A percentile compares a stretch with the other conserved stretches of the same genome.
Evolutionary conservation across 768 basidiomycete species (phyloP).

Genomic region (Cystofilobasidium ferigula): DNA sequence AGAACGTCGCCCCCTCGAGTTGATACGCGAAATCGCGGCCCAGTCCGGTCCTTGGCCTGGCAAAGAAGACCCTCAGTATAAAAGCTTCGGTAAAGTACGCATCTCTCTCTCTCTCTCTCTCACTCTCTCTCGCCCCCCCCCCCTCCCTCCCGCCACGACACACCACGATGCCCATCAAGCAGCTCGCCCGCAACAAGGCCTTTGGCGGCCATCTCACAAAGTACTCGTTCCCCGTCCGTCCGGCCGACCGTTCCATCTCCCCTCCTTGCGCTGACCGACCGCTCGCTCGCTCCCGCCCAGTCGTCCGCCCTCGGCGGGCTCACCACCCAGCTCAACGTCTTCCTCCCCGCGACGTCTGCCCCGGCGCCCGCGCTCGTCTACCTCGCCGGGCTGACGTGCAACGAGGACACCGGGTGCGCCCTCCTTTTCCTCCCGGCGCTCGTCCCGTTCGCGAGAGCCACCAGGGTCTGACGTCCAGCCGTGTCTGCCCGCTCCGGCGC

Average conservation of each 20-base stretch:
- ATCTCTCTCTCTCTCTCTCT: background rate
- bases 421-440: background rate
- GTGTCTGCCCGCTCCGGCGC: background rate
- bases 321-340: constrained; percentile 71
- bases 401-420: constrained; percentile 76
- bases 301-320: constrained; percentile 37
- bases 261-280: background rate
- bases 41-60: no score
- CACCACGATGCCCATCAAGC: constrained; percentile 45
- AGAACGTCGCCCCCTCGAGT: no score
- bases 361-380: constrained; percentile 66
- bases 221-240: constrained; percentile 65
- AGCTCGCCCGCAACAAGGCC: constrained; percentile 62
- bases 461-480: background rate
- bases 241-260: background rate
- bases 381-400: constrained; percentile 55
- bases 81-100: no score
- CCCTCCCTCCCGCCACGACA: background rate
- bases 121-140: background rate
- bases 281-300: background rate
- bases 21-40: no score
- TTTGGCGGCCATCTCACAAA: constrained; percentile 73
- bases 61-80: no score
- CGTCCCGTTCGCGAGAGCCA: background rate
- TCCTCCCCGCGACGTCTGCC: constrained; percentile 49